Base-by-base conservation (phyloP, 208 protist species). In the Trypanosoma rangeli region DNA sequence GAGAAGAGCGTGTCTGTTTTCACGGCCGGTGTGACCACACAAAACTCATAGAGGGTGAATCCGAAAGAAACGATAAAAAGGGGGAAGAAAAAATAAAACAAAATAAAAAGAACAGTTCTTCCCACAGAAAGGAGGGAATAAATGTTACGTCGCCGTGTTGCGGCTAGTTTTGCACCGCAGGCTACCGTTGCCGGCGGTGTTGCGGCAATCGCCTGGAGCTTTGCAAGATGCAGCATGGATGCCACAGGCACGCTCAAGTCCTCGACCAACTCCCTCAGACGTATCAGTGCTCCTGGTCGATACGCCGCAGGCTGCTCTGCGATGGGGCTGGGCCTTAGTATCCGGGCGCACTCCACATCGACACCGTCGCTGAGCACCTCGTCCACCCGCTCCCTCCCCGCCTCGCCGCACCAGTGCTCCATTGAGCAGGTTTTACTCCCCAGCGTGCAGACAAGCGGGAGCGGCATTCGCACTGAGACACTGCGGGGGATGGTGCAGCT, bases 401-500 rank as follows among this genome's bases (percentile, higher is more conserved):
- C 65, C 42, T 70, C 68, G 10, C 74, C 74, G 29, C 68, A 74
- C 31, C 63, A 68, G 31, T 79, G 74, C 56, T 67, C 68, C 12
- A 70, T 79, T 59, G 74, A 79, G 48, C 62, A 79, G n/a, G 68
- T 79, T 3, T 46, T 79, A 5, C 61, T 79, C 35, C 64, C 64
- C 16, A 54, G 67, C 13, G n/a, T 64, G 1, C 44, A 55, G 48
- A 16, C 48, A 9, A 39, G 56, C 10, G 50, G 56, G 9, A 54
- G 58, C 50, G 71, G 71, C 24, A 64, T 69, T 46, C 71, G 74
- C 29, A 79, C 67, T 0, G 74, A 71, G 18, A 74, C 65, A 16
- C 80, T 92, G 8, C 73, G 61, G 1, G 83, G 75, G 8, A 76
- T 94, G 20, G 86, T 94, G 31, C 80, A 76, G 10, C 68, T 89